A percentile compares a stretch with the other conserved stretches of the same genome.
Evolutionary conservation across 768 basidiomycete species (phyloP).

Genomic region (Russula earlei): DNA sequence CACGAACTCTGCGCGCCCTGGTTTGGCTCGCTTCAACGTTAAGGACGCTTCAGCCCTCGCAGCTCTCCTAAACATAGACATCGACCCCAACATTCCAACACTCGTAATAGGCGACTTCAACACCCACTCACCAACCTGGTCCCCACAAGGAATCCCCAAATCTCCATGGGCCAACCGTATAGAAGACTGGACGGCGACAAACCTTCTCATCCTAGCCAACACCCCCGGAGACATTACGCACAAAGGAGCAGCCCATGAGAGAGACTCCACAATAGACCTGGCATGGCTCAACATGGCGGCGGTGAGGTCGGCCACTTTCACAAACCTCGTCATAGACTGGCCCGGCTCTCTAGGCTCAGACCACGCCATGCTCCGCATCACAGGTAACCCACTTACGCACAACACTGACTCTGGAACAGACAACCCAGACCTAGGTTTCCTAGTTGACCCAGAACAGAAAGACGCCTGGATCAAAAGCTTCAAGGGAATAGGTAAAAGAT

Average conservation of each 20-base stretch:
- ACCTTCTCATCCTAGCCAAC: not conserved
- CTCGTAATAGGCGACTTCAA: not conserved
- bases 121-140: not conserved
- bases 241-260: not conserved
- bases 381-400: not conserved
- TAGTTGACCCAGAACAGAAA: too few relatives aligned
- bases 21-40: too few relatives aligned
- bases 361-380: not conserved
- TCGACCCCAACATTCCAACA: too few relatives aligned
- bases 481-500: too few relatives aligned
- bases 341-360: not conserved
- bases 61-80: too few relatives aligned
- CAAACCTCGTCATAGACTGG: not conserved
- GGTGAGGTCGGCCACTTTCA: not conserved
- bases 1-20: too few relatives aligned
- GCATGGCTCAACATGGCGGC: not conserved
- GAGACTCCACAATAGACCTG: not conserved
- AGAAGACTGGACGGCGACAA: not conserved
- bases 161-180: not conserved
- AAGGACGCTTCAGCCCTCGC: too few relatives aligned
- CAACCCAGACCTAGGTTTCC: too few relatives aligned
- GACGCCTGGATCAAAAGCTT: too few relatives aligned
- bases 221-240: not conserved
- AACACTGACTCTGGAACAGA: too few relatives aligned
- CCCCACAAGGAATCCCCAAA: not conserved